Conservation (phyloP, 2,329 filamentous ascomycete genomes). For the Clonostachys rhizophaga region DNA sequence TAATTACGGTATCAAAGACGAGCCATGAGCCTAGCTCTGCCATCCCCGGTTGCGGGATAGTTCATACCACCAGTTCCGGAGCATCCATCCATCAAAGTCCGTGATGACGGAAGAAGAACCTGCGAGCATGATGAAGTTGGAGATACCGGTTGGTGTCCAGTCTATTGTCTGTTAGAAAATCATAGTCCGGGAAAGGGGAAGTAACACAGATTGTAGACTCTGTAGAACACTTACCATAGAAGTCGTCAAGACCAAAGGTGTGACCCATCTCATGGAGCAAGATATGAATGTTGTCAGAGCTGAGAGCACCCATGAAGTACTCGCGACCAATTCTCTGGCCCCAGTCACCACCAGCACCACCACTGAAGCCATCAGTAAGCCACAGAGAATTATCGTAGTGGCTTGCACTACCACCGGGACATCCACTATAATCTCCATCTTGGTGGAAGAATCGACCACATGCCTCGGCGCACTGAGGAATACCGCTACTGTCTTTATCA, state of each 20-base stretch:
- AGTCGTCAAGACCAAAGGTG: conserved; percentile 36
- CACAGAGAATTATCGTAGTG: conserved; percentile 41
- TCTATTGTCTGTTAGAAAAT: conserved; percentile 11
- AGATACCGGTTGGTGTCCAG: conserved; percentile 33
- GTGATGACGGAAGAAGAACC: conserved; percentile 33
- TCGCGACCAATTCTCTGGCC: conserved; percentile 36
- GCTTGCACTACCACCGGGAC: conserved; percentile 8
- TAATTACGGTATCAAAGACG: too few relatives aligned
- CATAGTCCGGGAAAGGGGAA: not conserved
- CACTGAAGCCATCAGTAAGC: conserved; percentile 37
- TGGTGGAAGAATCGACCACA: conserved; percentile 2
- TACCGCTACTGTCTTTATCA: conserved; percentile 27
- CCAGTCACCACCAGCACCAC: conserved; percentile 41
- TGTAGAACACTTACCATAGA: conserved; percentile 2
- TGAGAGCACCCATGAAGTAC: conserved; percentile 32
- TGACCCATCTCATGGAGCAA: conserved; percentile 41
- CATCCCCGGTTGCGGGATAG: conserved; percentile 20
- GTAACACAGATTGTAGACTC: conserved; percentile 3
- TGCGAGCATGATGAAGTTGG: conserved; percentile 39
- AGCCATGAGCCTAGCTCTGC: conserved; percentile 5
- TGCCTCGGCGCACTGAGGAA: conserved; percentile 28
- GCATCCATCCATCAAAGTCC: conserved; percentile 45
- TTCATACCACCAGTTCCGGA: conserved; percentile 38
- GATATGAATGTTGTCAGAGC: conserved; percentile 32
- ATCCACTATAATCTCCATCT: conserved; percentile 1